A percentile compares a stretch with the other conserved stretches of the same genome.
phyloP scores from a whole-genome alignment of 129 eudicot genomes.

The Glebionis coronaria region DNA sequence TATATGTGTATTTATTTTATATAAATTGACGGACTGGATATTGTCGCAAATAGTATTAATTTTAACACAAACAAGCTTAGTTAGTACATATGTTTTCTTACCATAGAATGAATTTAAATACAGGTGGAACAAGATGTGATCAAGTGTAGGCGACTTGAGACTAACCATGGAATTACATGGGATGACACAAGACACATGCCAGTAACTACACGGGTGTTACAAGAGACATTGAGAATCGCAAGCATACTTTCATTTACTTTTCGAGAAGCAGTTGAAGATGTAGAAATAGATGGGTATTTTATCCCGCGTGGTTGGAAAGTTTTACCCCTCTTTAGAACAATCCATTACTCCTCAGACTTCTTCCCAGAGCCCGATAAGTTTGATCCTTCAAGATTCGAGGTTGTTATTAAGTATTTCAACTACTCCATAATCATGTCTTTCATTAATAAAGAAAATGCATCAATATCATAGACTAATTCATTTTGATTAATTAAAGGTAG shows the following conservation, averaged over 20 bases:
- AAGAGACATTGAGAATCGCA: slow-evolving; percentile 76
- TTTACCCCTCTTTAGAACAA: slow-evolving; percentile 81
- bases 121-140: slow-evolving; percentile 79
- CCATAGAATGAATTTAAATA: slow-evolving; percentile 2
- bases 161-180: slow-evolving; percentile 60
- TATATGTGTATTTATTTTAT: not conserved
- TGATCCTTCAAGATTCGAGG: slow-evolving; percentile 95
- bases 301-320: slow-evolving; percentile 98
- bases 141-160: slow-evolving; percentile 25
- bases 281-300: slow-evolving; percentile 69
- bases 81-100: not conserved
- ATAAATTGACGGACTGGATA: not conserved
- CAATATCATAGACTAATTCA: not conserved
- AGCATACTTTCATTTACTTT: slow-evolving; percentile 75
- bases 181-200: slow-evolving; percentile 71
- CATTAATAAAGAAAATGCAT: not conserved
- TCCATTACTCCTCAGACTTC: slow-evolving; percentile 62
- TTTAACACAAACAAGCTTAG: slow-evolving; percentile 2
- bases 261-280: slow-evolving; percentile 88
- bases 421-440: no score
- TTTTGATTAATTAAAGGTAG: slow-evolving; percentile 40
- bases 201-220: slow-evolving; percentile 59
- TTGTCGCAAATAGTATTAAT: not conserved
- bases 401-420: not conserved
- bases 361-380: slow-evolving; percentile 76